phyloP scores from a whole-genome alignment of 2,329 filamentous ascomycete species.

The Trichophyton verrucosum region DNA sequence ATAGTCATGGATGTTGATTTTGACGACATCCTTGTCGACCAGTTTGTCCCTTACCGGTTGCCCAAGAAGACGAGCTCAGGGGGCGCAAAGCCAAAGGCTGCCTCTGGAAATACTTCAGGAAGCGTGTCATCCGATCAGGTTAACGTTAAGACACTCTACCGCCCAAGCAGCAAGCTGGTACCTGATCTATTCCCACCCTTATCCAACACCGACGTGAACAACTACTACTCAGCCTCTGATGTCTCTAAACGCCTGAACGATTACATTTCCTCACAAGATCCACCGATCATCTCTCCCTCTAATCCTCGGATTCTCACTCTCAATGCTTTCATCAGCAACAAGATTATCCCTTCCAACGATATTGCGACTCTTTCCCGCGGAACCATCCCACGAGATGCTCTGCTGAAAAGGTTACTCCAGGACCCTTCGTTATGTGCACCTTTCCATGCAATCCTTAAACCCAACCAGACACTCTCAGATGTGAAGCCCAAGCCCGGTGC shows the following conservation, averaged over 20 bases:
- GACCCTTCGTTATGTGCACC: conserved; percentile 38
- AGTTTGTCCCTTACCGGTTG: conserved; percentile 51
- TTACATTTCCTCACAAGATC: conserved; percentile 46
- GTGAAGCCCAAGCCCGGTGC: conserved; percentile 51
- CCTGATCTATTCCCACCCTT: conserved; percentile 41
- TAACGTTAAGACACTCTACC: conserved; percentile 41
- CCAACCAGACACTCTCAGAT: conserved; percentile 26
- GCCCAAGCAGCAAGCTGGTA: conserved; percentile 45
- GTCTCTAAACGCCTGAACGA: conserved; percentile 45
- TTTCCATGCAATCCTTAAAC: conserved; percentile 44
- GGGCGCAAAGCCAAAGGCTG: conserved; percentile 16
- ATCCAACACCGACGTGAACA: conserved; percentile 38
- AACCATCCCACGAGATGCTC: conserved; percentile 46
- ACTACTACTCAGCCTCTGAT: conserved; percentile 48
- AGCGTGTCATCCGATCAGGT: conserved; percentile 23
- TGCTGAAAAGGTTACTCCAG: conserved; percentile 47
- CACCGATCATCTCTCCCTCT: conserved; percentile 41
- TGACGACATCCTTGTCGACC: conserved; percentile 39
- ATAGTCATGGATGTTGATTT: conserved; percentile 55
- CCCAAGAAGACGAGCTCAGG: conserved; percentile 37
- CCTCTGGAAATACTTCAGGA: conserved; percentile 30
- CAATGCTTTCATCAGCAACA: conserved; percentile 51
- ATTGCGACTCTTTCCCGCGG: conserved; percentile 46
- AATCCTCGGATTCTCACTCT: conserved; percentile 52
- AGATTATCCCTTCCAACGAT: conserved; percentile 47